Base-by-base conservation (phyloP, 1,139 yeast genomes). In the Yamadazyma sp. region DNA sequence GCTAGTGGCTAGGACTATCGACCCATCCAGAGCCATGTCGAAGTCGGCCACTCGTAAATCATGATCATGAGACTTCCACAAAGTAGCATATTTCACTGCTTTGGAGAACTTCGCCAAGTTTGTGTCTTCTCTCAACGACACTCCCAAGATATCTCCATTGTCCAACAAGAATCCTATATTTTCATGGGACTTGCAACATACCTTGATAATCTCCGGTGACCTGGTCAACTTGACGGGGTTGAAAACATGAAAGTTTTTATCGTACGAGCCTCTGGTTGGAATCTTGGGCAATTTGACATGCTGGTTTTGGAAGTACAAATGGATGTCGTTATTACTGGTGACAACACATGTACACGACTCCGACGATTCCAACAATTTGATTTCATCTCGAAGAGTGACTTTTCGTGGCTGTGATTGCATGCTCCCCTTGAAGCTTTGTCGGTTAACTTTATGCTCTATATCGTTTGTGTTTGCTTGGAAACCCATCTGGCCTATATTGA, bases 401-500 rank as follows among this genome's bases (percentile, higher is more conserved):
- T 59, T 64, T 41, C 69, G 66, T 0, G 89, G 87, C 10, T 47
- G 50, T 11, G 43, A n/a, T 41, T 66, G 69, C 1, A 64, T 38
- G 26, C 59, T 51, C 5, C 79, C 78, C 50, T 61, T 64, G 38
- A 53, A 54, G 4, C 55, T 44, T 1, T 57, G 53, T 33, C 62
- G 63, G 24, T 59, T 58, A 2, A 64, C 42, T 23, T 60, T 60
- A 33, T 62, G 57, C 12, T 66, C 69, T 1, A 26, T 8, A 2
- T 28, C 32, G 3, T 36, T 39, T 9, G 25, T 3, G 14, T 49
- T 42, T 3, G 55, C 36, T 7, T 60, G 44, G 34, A 79, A 69
- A 1, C 95, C 95, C 82, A 91, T 81, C 56, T 91, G 97, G 0
- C 98, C 98, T 23, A 81, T 64, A 55, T 88, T 87, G 24, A 84